Percentiles rank a stretch among this genome's conserved stretches.
Evolutionary conservation across 2,329 filamentous ascomycete genomes (phyloP).

Genomic region (Macrophomina tecta): DNA sequence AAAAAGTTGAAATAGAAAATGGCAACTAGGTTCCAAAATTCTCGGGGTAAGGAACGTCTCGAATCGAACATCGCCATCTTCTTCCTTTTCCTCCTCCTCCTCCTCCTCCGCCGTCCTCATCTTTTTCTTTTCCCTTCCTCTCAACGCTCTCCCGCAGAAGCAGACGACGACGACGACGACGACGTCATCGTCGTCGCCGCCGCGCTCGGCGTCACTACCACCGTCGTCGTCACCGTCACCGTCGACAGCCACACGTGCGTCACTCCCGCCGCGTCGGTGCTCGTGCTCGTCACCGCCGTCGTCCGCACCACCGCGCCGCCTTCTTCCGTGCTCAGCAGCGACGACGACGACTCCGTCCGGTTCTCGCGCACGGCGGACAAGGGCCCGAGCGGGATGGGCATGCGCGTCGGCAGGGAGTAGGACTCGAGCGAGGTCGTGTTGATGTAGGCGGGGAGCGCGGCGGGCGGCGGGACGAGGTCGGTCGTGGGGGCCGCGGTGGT

Average conservation of each 20-base stretch:
- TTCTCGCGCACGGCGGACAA: not conserved
- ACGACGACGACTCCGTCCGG: not conserved
- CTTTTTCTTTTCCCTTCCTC: too few relatives aligned
- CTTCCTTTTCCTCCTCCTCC: too few relatives aligned
- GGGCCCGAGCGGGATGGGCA: slow-evolving; percentile 10
- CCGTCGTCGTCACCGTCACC: slow-evolving; percentile 14
- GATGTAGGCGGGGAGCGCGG: not conserved
- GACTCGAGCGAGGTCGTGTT: not conserved
- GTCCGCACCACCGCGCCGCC: not conserved
- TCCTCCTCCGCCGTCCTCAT: too few relatives aligned
- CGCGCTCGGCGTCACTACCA: not conserved
- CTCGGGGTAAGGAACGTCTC: not conserved
- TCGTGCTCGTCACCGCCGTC: not conserved
- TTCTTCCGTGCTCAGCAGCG: not conserved
- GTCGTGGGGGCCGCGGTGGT: not conserved
- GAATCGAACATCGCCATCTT: not conserved
- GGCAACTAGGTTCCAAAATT: not conserved
- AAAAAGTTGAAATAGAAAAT: not conserved
- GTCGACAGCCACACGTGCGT: slow-evolving; percentile 14
- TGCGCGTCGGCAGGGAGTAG: not conserved
- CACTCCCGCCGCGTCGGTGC: not conserved
- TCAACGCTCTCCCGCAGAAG: too few relatives aligned
- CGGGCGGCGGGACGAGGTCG: not conserved
- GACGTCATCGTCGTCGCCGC: not conserved
- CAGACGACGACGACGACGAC: too few relatives aligned